Conservation (phyloP, 257 asterid species). For the Lavandula angustifolia region DNA sequence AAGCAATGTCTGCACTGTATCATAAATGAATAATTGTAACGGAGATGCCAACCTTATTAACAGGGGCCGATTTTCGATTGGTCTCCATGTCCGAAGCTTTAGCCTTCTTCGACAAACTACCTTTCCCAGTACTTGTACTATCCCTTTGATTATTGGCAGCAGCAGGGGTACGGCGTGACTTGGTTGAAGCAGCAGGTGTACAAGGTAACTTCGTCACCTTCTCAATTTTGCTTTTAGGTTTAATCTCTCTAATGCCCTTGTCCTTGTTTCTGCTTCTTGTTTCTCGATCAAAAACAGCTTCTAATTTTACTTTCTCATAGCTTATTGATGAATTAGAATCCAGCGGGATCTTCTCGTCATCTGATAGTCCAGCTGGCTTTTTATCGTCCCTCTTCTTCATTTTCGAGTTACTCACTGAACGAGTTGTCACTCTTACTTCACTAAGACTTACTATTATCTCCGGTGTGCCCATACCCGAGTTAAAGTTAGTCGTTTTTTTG, state of each 20-base stretch:
- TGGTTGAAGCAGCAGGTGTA: constrained; percentile 25
- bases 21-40: not conserved
- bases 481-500: constrained; percentile 18
- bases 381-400: constrained; percentile 12
- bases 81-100: constrained; percentile 28
- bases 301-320: constrained; percentile 21
- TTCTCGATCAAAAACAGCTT: constrained; percentile 19
- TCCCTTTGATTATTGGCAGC: constrained; percentile 32
- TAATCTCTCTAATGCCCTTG: constrained; percentile 22
- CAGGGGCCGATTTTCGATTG: constrained; percentile 42
- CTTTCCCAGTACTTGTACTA: constrained; percentile 24
- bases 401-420: constrained; percentile 18
- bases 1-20: no score
- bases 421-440: constrained; percentile 28
- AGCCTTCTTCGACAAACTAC: constrained; percentile 29
- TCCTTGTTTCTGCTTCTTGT: constrained; percentile 25
- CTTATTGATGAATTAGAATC: constrained; percentile 16
- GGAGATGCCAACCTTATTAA: constrained; percentile 37
- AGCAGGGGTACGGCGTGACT: constrained; percentile 10
- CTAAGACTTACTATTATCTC: constrained; percentile 1
- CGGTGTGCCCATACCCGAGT: constrained; percentile 15
- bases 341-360: constrained; percentile 22
- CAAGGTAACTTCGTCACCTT: constrained; percentile 13
- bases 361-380: constrained; percentile 20
- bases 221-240: constrained; percentile 27